A percentile compares a stretch with the other conserved stretches of the same genome.
Evolutionary conservation across 768 basidiomycete species (phyloP).

Genomic region (Leccinellum rugosiceps): DNA sequence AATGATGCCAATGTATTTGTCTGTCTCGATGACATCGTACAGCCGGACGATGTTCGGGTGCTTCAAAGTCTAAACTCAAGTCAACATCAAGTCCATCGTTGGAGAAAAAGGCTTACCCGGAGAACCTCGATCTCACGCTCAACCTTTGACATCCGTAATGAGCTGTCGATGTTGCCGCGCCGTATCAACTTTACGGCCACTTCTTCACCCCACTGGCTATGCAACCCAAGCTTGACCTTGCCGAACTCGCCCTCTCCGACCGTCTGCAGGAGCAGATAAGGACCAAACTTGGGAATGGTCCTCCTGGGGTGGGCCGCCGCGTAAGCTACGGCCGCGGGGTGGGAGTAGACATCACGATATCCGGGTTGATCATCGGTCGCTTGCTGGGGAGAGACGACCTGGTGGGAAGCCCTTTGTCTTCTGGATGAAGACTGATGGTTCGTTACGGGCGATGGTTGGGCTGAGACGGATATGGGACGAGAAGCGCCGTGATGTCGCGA

Average conservation of each 20-base stretch:
- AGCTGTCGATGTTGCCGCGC: slow-evolving; percentile 84
- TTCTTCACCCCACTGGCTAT: slow-evolving; percentile 91
- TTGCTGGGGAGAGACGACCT: slow-evolving; percentile 53
- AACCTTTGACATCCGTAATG: slow-evolving; percentile 88
- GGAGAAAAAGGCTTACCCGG: slow-evolving; percentile 52
- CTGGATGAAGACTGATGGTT: slow-evolving; percentile 42
- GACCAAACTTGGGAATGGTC: slow-evolving; percentile 92
- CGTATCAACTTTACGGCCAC: slow-evolving; percentile 98
- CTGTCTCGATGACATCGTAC: slow-evolving; percentile 98
- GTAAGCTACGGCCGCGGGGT: slow-evolving; percentile 83
- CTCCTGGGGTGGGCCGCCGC: slow-evolving; percentile 77
- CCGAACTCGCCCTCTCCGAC: slow-evolving; percentile 98
- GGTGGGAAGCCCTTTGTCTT: slow-evolving; percentile 72
- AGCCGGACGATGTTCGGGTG: slow-evolving; percentile 98
- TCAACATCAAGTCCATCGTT: slow-evolving; percentile 4
- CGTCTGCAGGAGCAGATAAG: slow-evolving; percentile 92
- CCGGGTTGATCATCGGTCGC: slow-evolving; percentile 43
- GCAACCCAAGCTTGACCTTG: slow-evolving; percentile 97
- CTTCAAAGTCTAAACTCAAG: slow-evolving; percentile 68
- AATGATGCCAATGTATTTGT: slow-evolving; percentile 99
- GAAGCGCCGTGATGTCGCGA: slow-evolving; percentile 41
- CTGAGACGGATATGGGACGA: slow-evolving; percentile 60
- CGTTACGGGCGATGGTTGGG: slow-evolving; percentile 47
- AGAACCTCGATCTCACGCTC: slow-evolving; percentile 97
- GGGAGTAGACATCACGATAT: slow-evolving; percentile 75